A percentile compares a stretch with the other conserved stretches of the same genome.
Evolutionary conservation across 768 basidiomycete species (phyloP).

Genomic region (Strobilomyces confusus): DNA sequence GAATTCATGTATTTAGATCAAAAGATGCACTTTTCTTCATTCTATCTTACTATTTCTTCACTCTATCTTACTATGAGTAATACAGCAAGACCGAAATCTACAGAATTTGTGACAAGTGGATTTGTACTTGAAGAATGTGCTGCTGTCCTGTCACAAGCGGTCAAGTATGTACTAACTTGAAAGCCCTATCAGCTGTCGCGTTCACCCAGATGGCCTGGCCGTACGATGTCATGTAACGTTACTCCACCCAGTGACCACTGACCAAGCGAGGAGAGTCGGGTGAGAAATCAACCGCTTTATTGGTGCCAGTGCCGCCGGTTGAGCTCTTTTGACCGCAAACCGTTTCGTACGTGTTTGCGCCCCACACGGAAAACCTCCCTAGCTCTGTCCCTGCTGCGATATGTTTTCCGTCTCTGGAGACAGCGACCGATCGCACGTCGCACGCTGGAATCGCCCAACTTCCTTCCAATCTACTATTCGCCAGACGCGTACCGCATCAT

Average conservation of each 20-base stretch:
- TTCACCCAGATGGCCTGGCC: neutral
- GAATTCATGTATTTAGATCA: too few species aligned
- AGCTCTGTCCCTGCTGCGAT: neutral
- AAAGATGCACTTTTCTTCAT: too few species aligned
- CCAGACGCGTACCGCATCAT: neutral
- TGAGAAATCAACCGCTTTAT: neutral
- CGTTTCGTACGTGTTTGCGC: neutral
- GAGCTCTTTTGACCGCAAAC: neutral
- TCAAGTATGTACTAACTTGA: too few species aligned
- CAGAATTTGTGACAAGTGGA: too few species aligned
- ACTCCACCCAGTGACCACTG: neutral
- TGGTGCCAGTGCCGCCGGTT: neutral
- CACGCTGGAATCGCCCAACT: neutral
- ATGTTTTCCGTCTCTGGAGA: neutral
- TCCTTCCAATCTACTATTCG: neutral
- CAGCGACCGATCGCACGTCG: neutral
- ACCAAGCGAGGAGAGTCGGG: neutral
- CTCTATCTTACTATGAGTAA: too few species aligned
- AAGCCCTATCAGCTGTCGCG: too few species aligned
- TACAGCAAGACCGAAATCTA: too few species aligned
- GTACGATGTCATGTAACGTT: too few species aligned
- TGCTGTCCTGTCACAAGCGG: too few species aligned
- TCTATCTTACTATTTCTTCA: too few species aligned
- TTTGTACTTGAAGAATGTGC: too few species aligned
- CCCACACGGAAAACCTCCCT: neutral